phyloP scores from a whole-genome alignment of 495 filamentous ascomycete genomes.

The Penicillium pulvis region DNA sequence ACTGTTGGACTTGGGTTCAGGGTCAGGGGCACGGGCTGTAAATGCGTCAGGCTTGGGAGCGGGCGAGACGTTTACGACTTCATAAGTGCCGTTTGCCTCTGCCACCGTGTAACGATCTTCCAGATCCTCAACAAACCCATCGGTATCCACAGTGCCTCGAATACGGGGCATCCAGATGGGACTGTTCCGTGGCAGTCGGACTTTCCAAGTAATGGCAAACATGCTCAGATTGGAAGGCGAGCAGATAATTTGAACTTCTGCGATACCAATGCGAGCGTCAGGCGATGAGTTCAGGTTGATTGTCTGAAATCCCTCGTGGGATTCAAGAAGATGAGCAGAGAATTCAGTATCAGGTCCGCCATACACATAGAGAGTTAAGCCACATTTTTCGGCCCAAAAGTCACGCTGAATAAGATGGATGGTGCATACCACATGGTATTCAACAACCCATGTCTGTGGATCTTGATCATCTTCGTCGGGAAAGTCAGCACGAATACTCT shows the following conservation, averaged over 20 bases:
- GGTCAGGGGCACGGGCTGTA: neutral
- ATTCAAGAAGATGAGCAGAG: conserved; percentile 18
- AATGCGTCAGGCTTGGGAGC: neutral
- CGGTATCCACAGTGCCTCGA: conserved; percentile 5
- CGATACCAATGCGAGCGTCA: conserved; percentile 17
- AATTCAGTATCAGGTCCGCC: conserved; percentile 40
- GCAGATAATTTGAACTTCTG: conserved; percentile 31
- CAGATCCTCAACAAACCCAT: conserved; percentile 1
- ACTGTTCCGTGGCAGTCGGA: neutral
- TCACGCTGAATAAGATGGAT: conserved; percentile 32
- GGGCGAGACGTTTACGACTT: conserved; percentile 3
- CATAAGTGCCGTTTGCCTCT: neutral
- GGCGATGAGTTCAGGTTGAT: conserved; percentile 22
- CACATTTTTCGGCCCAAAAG: conserved; percentile 40
- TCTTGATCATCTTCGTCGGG: neutral
- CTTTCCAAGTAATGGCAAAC: conserved; percentile 36
- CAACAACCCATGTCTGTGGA: conserved; percentile 8
- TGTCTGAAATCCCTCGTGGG: conserved; percentile 12
- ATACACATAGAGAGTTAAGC: conserved; percentile 31
- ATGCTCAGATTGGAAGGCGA: conserved; percentile 24
- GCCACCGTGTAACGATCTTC: conserved; percentile 1
- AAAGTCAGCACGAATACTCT: conserved; percentile 28
- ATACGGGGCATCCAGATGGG: conserved; percentile 33
- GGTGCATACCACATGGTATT: conserved; percentile 37
- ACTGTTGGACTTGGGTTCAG: neutral